Percentiles rank a stretch among this genome's conserved stretches.
phyloP scores from a whole-genome alignment of 1,139 yeast species.

The Candida neerlandica region DNA sequence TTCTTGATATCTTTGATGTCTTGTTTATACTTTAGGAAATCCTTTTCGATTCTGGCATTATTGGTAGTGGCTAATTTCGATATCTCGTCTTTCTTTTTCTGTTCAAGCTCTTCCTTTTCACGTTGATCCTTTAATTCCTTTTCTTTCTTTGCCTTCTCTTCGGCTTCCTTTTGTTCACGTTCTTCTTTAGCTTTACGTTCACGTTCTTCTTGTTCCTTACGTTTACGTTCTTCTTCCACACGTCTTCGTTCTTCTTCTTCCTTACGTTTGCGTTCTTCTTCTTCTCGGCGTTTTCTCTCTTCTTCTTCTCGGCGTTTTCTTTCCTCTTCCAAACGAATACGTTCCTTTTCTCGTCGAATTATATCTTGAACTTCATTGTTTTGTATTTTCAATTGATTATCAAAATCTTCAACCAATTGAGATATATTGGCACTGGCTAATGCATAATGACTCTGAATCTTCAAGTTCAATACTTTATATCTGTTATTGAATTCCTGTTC shows the following conservation, averaged over 20 bases:
- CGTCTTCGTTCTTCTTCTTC: slow-evolving; percentile 14
- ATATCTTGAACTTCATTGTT: slow-evolving; percentile 20
- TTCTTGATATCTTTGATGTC: slow-evolving; percentile 62
- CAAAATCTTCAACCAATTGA: slow-evolving; percentile 7
- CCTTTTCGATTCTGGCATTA: slow-evolving; percentile 42
- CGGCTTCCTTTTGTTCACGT: slow-evolving; percentile 18
- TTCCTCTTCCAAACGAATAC: slow-evolving; percentile 19
- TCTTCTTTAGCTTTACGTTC: slow-evolving; percentile 17
- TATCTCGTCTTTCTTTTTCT: slow-evolving; percentile 18
- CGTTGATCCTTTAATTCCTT: slow-evolving; percentile 14
- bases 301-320: slow-evolving; percentile 8
- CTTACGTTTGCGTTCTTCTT: slow-evolving; percentile 14
- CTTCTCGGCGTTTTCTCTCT: slow-evolving; percentile 13
- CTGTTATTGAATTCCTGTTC: slow-evolving; percentile 1
- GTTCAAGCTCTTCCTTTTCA: slow-evolving; percentile 17
- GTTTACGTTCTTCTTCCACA: slow-evolving; percentile 18
- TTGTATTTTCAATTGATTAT: slow-evolving; percentile 18
- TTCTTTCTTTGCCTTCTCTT: slow-evolving; percentile 15
- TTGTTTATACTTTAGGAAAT: slow-evolving; percentile 53
- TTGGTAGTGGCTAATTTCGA: slow-evolving; percentile 32
- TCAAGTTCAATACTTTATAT: background rate
- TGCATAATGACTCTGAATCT: slow-evolving; percentile 3
- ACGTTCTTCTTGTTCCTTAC: slow-evolving; percentile 16
- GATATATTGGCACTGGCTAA: slow-evolving; percentile 11
- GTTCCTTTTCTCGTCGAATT: slow-evolving; percentile 21